Evolutionary conservation across 2,329 filamentous ascomycete genomes (phyloP), one percentile per base, ranked within the genome.

Genomic region (Colletotrichum lini): DNA sequence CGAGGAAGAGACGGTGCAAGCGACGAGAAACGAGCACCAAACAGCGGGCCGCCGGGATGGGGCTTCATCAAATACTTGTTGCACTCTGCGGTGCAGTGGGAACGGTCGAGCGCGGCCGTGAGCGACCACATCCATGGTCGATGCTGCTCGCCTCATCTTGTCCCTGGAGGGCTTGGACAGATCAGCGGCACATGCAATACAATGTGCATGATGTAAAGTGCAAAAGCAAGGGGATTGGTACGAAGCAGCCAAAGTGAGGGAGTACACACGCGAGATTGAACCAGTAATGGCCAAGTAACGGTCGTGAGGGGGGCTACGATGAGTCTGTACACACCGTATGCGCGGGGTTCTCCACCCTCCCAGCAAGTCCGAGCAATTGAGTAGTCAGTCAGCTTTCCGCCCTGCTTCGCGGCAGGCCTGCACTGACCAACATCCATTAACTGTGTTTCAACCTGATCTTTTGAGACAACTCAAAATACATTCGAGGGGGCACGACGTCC

Each of bases 341-440:
- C 70, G 62, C 70, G 62, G 61, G 72, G 65, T 72, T 54, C 61
- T 9, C 49, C 64, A 65, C 61, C 50, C 42, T 60, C 42, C 18
- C 42, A 70, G 59, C 45, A 53, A 62, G 23, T 26, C 18, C 13
- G 16, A 49, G 58, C 49, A 38, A n/a, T 45, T 35, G 53, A 57
- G 26, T 38, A 49, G 44, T 56, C 60, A 72, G 30, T 35, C 30
- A 35, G 30, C 40, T 23, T 45, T 44, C 70, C 70, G 70, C 70
- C 70, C 54, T 73, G 54, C 50, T 65, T 73, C 60, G 70, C 67
- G 44, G 62, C 42, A 70, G 72, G 58, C 63, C 73, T 72, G 72
- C 61, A 53, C 65, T 30, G 35, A 10, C 67, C 47, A 60, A 59
- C 38, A 60, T n/a, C 44, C 64, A 53, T 45, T 60, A 26, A 38